Base-by-base conservation (phyloP, 768 basidiomycete genomes). In the Boletus eberwhitei region DNA sequence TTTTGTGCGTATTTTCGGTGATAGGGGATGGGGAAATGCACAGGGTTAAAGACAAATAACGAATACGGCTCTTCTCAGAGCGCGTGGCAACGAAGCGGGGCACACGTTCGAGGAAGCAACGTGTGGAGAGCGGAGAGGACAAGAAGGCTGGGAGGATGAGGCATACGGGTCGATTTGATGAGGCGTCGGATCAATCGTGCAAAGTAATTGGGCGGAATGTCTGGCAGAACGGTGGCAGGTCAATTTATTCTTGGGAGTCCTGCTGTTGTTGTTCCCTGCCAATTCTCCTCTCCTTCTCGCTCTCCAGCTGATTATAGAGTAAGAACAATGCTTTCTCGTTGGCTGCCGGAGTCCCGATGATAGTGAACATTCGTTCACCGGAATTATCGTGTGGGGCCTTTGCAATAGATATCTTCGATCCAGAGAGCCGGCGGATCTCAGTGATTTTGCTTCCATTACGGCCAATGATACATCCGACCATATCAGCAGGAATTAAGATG, bases 351-450 rank as follows among this genome's bases (percentile, higher is more conserved):
- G 93, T 93, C 52, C 97, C 97, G 44, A 97, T 81, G 70, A 99
- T 98, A 58, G 97, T 93, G 78, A 99, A 99, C 96, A 99, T 98
- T 62, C 97, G 83, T 77, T 99, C 97, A 66, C 96, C 97, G 39
- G 95, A 94, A 67, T 98, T 97, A 65, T 98, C 97, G 68, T 98
- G 97, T n/a, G 97, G 93, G 46, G 91, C 88, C 75, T 99, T 99
- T 62, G 97, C 97, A 67, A 99, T 99, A 52, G 90, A 93, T 71
- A 99, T 99, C 77, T 94, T 93, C 64, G 92, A 96, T 38, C 97
- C 97, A 58, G 93, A 97, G 42, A 98, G 84, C 54, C 96, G 90
- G 64, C 97, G 91, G 69, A 99, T 99, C 74, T 99, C 97, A 49
- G 96, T 98, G 65, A 99, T 99, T 81, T 98, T 98, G 61, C 92